phyloP scores from a whole-genome alignment of 345 rosid genomes.

The Corchorus olitorius region DNA sequence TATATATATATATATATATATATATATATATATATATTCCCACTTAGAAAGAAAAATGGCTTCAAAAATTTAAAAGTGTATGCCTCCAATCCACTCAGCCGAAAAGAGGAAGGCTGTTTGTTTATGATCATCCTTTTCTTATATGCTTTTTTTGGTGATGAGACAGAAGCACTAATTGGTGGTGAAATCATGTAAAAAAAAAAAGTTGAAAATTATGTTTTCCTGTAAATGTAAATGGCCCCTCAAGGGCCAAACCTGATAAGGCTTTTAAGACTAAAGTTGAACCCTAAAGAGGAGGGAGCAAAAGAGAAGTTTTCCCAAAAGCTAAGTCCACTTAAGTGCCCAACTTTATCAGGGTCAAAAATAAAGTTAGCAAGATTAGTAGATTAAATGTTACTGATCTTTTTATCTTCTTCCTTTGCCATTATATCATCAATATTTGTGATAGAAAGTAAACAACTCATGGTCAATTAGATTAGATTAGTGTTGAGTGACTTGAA shows the following conservation, averaged over 20 bases:
- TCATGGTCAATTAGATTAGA: background rate
- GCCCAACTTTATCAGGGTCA: no score
- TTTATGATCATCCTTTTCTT: background rate
- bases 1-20: no score
- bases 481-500: no score
- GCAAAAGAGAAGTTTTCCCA: background rate
- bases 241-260: background rate
- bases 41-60: background rate
- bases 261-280: slow-evolving; percentile 1
- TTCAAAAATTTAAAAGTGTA: background rate
- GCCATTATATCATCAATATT: background rate
- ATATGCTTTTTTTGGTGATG: background rate
- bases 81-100: slow-evolving; percentile 1
- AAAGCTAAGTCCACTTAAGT: no score
- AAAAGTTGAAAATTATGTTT: background rate
- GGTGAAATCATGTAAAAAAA: slow-evolving; percentile 8
- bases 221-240: slow-evolving; percentile 1
- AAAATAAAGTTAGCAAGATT: no score
- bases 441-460: background rate
- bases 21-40: background rate
- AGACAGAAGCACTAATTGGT: background rate
- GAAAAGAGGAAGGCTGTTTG: slow-evolving; percentile 31
- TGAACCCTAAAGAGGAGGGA: background rate
- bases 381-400: no score
- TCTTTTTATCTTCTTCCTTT: background rate